Conservation (phyloP, 495 filamentous ascomycete species). For the Xylaria intraflava region DNA sequence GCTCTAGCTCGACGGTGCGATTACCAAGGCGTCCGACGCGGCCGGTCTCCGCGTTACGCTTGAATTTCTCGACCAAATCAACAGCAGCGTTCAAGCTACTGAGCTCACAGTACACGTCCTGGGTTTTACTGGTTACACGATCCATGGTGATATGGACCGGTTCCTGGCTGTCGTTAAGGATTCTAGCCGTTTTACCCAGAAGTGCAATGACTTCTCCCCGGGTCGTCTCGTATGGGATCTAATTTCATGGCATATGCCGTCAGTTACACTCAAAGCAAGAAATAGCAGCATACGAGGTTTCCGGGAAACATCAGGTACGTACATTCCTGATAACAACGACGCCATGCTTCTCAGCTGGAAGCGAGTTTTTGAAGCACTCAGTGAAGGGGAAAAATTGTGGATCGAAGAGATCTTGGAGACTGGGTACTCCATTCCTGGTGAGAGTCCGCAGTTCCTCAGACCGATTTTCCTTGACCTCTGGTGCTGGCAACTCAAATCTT, state of each 20-base stretch:
- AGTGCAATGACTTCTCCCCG: conserved; percentile 63
- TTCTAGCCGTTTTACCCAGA: conserved; percentile 57
- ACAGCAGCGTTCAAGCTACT: conserved; percentile 47
- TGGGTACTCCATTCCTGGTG: neutral
- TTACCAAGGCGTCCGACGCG: conserved; percentile 54
- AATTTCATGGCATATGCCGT: neutral
- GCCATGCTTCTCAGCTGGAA: neutral
- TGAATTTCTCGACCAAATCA: conserved; percentile 43
- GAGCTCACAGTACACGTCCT: conserved; percentile 71
- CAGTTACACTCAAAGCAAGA: neutral
- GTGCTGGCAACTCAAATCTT: neutral
- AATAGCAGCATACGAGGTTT: neutral
- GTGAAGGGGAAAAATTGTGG: neutral
- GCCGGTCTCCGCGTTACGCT: conserved; percentile 28
- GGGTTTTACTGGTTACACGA: conserved; percentile 66
- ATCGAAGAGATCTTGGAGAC: neutral
- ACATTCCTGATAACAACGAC: conserved; percentile 4
- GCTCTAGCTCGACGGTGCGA: conserved; percentile 55
- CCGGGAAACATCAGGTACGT: neutral
- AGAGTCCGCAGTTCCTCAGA: conserved; percentile 1
- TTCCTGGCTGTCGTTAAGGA: conserved; percentile 51
- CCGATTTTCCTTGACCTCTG: neutral
- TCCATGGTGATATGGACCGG: conserved; percentile 83
- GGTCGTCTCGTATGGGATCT: conserved; percentile 65
- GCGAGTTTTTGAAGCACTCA: neutral